Conservation (phyloP, 345 rosid genomes). For the Syzygium aromaticum region DNA sequence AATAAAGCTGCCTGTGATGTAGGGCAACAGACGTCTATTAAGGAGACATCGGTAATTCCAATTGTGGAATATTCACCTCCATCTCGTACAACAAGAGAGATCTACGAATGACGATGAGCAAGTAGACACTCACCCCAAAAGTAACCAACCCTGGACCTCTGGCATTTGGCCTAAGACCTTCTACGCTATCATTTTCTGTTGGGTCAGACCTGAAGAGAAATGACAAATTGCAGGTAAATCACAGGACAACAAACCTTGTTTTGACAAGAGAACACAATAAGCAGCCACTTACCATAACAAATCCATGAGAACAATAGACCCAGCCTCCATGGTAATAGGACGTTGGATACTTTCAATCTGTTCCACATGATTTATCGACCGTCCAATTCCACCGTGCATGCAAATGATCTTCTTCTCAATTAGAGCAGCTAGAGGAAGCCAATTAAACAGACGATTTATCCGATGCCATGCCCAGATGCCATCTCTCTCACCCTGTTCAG, state of each 20-base stretch:
- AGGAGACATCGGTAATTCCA: neutral
- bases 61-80: neutral
- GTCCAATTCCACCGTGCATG: constrained; percentile 99
- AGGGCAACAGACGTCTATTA: neutral
- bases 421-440: constrained; percentile 94
- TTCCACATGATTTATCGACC: constrained; percentile 95
- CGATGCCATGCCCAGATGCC: constrained; percentile 99
- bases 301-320: constrained; percentile 96
- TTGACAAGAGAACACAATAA: neutral
- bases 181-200: constrained; percentile 99
- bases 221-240: neutral
- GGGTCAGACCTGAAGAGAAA: constrained; percentile 81
- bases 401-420: constrained; percentile 97
- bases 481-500: constrained; percentile 90
- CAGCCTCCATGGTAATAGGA: constrained; percentile 97
- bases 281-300: constrained; percentile 62
- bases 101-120: neutral
- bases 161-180: constrained; percentile 95
- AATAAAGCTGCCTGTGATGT: neutral
- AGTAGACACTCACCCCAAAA: constrained; percentile 67
- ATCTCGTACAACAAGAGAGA: neutral
- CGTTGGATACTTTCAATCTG: constrained; percentile 97
- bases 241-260: neutral
- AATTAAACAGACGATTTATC: constrained; percentile 88
- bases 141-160: constrained; percentile 99